These are phyloP conservation scores for Bimuria novae-zelandiae DNA, from an alignment of 2,329 filamentous ascomycete genomes.

Conservation along the genomic window DNA sequence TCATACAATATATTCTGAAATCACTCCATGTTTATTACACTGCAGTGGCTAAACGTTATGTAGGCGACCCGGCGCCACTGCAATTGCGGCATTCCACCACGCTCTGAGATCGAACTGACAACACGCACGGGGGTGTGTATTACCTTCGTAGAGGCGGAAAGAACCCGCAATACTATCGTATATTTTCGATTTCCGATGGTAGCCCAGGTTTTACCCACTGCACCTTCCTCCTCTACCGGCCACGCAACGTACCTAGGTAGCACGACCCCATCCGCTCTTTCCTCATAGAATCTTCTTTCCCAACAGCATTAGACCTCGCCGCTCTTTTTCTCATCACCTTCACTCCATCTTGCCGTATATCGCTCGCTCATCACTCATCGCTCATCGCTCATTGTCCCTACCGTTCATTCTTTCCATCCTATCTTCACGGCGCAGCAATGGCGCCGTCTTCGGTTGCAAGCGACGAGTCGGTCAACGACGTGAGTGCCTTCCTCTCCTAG, in stretches of 20 bases:
- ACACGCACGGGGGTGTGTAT: no score
- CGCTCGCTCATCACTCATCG: not conserved
- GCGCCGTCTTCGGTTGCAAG: conserved; percentile 56
- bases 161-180: no score
- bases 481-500: conserved; percentile 23
- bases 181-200: no score
- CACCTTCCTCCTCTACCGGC: not conserved
- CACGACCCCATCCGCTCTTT: conserved; percentile 8
- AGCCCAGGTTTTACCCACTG: no score
- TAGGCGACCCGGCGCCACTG: not conserved
- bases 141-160: no score
- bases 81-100: no score
- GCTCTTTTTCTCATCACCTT: not conserved
- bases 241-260: not conserved
- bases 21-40: conserved; percentile 4
- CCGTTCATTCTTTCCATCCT: conserved; percentile 5
- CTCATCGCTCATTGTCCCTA: conserved; percentile 2
- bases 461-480: conserved; percentile 58
- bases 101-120: no score
- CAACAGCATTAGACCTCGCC: not conserved
- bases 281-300: not conserved
- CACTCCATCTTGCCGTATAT: not conserved
- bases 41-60: not conserved
- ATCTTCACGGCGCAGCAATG: conserved; percentile 22
- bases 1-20: conserved; percentile 19